phyloP scores from a whole-genome alignment of 2,329 filamentous ascomycete genomes.

The Aspergillus bombycis region DNA sequence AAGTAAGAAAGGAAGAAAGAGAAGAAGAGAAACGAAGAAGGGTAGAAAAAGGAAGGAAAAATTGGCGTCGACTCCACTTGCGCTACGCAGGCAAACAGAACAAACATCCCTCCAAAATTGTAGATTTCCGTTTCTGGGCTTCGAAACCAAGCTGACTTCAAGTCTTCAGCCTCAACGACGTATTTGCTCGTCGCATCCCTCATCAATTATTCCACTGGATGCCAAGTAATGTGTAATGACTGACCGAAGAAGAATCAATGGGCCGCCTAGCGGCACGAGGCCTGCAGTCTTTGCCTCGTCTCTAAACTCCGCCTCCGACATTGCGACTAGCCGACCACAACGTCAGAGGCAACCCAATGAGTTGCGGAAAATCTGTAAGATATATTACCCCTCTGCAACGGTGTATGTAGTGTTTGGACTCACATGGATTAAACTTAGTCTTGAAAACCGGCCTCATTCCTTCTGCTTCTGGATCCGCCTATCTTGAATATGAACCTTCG shows the following conservation, averaged over 20 bases:
- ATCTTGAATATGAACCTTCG: slow-evolving; percentile 55
- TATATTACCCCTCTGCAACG: background rate
- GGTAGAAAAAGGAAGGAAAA: slow-evolving; percentile 24
- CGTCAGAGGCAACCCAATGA: slow-evolving; percentile 68
- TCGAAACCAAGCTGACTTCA: slow-evolving; percentile 10
- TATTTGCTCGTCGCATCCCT: slow-evolving; percentile 7
- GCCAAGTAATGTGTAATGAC: slow-evolving; percentile 58
- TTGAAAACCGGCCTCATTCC: slow-evolving; percentile 90
- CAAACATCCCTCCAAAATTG: slow-evolving; percentile 39
- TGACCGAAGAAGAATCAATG: slow-evolving; percentile 88
- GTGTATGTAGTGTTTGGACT: slow-evolving; percentile 8
- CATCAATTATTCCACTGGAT: slow-evolving; percentile 11
- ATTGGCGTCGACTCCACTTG: slow-evolving; percentile 18
- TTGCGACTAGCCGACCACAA: slow-evolving; percentile 52
- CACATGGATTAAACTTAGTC: slow-evolving; percentile 56
- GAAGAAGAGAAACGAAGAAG: slow-evolving; percentile 21
- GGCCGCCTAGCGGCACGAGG: slow-evolving; percentile 74
- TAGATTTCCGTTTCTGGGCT: slow-evolving; percentile 39
- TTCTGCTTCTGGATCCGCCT: slow-evolving; percentile 91
- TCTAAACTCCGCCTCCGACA: slow-evolving; percentile 50
- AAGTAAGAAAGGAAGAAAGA: slow-evolving; percentile 26
- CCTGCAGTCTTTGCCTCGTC: slow-evolving; percentile 68
- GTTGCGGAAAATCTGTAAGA: slow-evolving; percentile 83
- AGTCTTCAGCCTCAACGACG: slow-evolving; percentile 14
- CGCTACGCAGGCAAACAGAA: slow-evolving; percentile 37